These are phyloP conservation scores for Pogostemon cablin DNA, from an alignment of 257 asterid species.

Conservation along the genomic window DNA sequence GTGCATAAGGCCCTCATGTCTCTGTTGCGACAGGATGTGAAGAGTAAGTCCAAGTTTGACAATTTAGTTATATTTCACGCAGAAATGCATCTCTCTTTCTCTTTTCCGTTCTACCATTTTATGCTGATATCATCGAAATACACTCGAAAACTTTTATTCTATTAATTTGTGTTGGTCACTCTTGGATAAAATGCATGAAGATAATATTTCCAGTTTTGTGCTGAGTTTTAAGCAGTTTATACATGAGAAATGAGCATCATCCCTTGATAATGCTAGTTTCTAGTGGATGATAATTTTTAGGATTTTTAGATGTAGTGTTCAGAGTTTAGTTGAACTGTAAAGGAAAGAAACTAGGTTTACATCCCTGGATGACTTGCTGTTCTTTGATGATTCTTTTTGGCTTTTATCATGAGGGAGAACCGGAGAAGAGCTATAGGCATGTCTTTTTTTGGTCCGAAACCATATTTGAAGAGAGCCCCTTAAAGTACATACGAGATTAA, in stretches of 20 bases:
- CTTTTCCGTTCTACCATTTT: neutral
- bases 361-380: conserved; percentile 8
- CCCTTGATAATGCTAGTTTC: conserved; percentile 9
- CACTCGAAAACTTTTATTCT: neutral
- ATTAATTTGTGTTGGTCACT: neutral
- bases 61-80: neutral
- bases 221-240: conserved; percentile 4
- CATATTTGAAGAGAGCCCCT: neutral
- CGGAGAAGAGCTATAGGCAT: conserved; percentile 7
- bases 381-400: neutral
- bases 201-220: neutral
- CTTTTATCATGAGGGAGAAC: neutral
- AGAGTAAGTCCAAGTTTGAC: conserved; percentile 55
- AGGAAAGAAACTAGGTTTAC: conserved; percentile 18
- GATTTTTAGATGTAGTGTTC: conserved; percentile 18
- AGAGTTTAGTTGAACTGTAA: conserved; percentile 10
- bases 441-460: neutral
- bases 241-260: conserved; percentile 13
- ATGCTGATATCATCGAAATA: neutral
- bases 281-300: conserved; percentile 22
- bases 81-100: neutral
- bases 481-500: neutral
- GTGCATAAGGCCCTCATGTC: conserved; percentile 87
- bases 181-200: neutral
- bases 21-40: conserved; percentile 86